Percentiles rank a stretch among this genome's conserved stretches.
These are phyloP conservation scores for Coemansia sp. DNA, from an alignment of 192 early-diverging fungal species.

Conservation along the genomic window DNA sequence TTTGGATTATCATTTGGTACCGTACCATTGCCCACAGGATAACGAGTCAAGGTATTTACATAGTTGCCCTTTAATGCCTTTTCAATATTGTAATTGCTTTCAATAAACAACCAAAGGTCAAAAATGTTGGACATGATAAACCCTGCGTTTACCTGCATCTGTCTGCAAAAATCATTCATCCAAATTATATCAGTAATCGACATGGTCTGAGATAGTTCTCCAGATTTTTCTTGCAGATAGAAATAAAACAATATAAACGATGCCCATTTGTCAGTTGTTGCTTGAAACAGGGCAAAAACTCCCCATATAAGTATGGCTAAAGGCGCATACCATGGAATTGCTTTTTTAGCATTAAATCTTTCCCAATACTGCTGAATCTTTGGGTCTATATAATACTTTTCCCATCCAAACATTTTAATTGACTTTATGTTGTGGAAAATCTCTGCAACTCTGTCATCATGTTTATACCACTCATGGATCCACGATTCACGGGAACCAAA, in stretches of 20 bases:
- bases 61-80: background rate
- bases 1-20: background rate
- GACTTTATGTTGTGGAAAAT: conserved; percentile 2
- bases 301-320: background rate
- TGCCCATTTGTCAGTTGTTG: background rate
- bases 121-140: background rate
- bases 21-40: background rate
- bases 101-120: background rate
- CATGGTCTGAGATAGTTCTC: background rate
- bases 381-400: background rate
- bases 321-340: background rate
- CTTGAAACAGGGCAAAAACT: too few relatives aligned
- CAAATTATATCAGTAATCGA: background rate
- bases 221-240: background rate
- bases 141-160: background rate
- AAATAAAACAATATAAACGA: background rate
- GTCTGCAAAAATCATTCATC: background rate
- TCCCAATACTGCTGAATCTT: background rate
- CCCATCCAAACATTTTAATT: background rate
- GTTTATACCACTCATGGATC: background rate
- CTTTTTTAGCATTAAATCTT: background rate
- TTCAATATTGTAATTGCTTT: background rate
- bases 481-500: background rate
- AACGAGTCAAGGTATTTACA: background rate
- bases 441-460: background rate